Conservation (phyloP, 192 early-diverging fungal genomes). For the Coemansia sp. region DNA sequence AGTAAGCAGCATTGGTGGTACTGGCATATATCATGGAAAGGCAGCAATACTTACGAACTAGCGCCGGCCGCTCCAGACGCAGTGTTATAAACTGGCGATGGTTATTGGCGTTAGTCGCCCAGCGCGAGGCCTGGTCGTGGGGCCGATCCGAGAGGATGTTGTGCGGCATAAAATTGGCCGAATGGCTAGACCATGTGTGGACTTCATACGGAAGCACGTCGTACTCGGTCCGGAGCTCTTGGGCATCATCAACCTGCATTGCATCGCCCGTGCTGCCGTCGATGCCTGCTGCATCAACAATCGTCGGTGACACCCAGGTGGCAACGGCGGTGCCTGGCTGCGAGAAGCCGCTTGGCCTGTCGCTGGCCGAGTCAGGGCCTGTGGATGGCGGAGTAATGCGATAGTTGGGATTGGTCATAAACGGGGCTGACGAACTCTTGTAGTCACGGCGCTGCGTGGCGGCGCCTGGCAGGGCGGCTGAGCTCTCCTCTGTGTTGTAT, state of each 20-base stretch:
- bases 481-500: not conserved
- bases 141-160: slow-evolving; percentile 84
- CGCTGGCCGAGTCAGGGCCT: not conserved
- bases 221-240: slow-evolving; percentile 49
- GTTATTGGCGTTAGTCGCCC: slow-evolving; percentile 85
- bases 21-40: slow-evolving; percentile 39
- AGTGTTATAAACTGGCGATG: slow-evolving; percentile 92
- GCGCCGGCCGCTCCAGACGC: slow-evolving; percentile 78
- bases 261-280: not conserved
- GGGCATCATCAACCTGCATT: slow-evolving; percentile 13
- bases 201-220: slow-evolving; percentile 64
- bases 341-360: not conserved
- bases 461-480: slow-evolving; percentile 10
- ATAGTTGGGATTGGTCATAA: slow-evolving; percentile 55
- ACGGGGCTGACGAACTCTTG: slow-evolving; percentile 28
- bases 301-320: slow-evolving; percentile 25
- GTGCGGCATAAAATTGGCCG: slow-evolving; percentile 80
- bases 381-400: slow-evolving; percentile 38
- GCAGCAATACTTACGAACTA: slow-evolving; percentile 71
- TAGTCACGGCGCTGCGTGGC: not conserved
- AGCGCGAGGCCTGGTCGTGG: slow-evolving; percentile 86
- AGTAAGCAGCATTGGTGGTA: slow-evolving; percentile 42
- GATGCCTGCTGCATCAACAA: slow-evolving; percentile 2
- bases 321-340: slow-evolving; percentile 5
- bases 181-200: slow-evolving; percentile 78